Conservation (phyloP, 73 alveolate species). For the Paramecium sonneborni region DNA sequence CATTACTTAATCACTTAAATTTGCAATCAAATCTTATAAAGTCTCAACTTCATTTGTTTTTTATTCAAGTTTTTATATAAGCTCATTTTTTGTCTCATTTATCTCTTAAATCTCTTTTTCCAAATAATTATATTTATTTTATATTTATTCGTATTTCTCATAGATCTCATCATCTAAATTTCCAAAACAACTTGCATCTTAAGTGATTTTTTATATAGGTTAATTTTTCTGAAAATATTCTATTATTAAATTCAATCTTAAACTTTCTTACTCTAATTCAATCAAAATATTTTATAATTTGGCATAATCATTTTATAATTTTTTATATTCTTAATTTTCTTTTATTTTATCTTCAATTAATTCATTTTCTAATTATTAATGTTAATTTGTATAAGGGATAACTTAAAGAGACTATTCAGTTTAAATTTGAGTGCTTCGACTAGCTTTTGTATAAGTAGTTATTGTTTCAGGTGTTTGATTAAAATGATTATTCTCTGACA, state of each 20-base stretch:
- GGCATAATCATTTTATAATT: neutral
- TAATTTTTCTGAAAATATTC: neutral
- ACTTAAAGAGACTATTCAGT: neutral
- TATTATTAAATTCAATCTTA: neutral
- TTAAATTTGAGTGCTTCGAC: constrained; percentile 10
- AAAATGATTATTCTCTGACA: neutral
- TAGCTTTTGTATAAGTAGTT: neutral
- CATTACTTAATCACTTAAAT: neutral
- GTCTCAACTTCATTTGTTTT: neutral
- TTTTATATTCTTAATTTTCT: neutral
- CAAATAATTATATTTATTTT: neutral
- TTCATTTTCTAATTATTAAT: neutral
- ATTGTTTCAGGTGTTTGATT: constrained; percentile 2
- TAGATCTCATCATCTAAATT: neutral
- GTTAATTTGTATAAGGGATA: neutral
- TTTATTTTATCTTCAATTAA: neutral
- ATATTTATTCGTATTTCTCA: neutral
- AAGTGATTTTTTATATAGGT: neutral
- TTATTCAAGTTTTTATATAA: neutral
- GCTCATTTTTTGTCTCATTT: neutral
- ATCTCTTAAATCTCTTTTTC: neutral
- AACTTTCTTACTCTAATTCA: neutral
- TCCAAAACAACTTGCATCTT: neutral
- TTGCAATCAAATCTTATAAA: neutral
- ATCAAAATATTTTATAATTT: neutral